Base-by-base conservation (phyloP, 1,284 basidiomycete species). In the Puccinia horiana region DNA sequence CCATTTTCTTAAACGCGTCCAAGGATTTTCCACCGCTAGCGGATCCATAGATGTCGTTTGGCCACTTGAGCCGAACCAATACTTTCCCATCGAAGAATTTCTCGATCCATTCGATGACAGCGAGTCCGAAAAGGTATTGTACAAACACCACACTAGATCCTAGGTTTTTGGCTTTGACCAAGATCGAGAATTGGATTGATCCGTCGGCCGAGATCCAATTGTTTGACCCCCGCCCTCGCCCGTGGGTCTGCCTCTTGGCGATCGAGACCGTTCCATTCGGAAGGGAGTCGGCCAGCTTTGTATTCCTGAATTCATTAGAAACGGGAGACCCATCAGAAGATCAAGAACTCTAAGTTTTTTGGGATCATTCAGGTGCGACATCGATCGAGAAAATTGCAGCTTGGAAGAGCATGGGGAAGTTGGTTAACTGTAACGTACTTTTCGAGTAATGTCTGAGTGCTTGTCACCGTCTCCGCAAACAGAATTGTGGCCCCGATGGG, bases 391-490 rank as follows among this genome's bases (percentile, higher is more conserved):
- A 52, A 16, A n/a, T 18, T 37, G 37, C 52, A 40, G 18, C 35
- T 56, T 8, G 29, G 35, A 35, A 42, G 32, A 56, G n/a, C 49
- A 0, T 35, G 26, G 11, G 14, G 58, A 20, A 18, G 35, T 35
- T 37, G 29, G 63, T n/a, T 74, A 29, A 74, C 18, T 4, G 26
- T 23, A 11, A 88, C 92, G 88, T 83, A 94, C 95, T 92, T 93
- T 86, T 98, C 95, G 0, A 98, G 89, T 91, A 98, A 91, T 0
- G 95, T 96, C 87, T 99, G 96, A 0, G 96, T 99, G 84, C 94
- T 96, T 0, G 94, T 95, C 8, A 98, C 93, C 0, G 92, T 91
- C 87, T 98, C 94, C 35, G 92, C 93, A 85, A 98, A 98, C 29
- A 96, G 85, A 52, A 98, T 86, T 23, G 91, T 89, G 82, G 94